A percentile compares a stretch with the other conserved stretches of the same genome.
phyloP scores from a whole-genome alignment of 305 asterid genomes.

The Solanum hybrid region DNA sequence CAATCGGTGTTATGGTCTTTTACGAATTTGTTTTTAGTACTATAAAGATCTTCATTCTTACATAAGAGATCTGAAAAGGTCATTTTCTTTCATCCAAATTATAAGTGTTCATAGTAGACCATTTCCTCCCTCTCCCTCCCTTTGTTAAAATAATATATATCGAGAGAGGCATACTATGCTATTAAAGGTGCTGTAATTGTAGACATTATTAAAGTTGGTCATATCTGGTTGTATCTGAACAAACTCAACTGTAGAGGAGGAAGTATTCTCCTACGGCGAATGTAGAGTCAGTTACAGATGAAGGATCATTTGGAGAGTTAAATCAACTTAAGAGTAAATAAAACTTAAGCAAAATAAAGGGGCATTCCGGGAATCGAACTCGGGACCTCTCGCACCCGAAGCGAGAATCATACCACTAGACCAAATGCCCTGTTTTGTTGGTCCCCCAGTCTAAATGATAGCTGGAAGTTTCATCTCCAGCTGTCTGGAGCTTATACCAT shows the following conservation, averaged over 20 bases:
- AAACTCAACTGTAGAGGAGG: background rate
- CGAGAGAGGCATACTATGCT: background rate
- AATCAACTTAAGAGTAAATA: background rate
- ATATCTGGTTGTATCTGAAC: background rate
- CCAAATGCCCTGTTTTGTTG: conserved; percentile 26
- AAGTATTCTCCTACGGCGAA: background rate
- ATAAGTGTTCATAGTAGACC: background rate
- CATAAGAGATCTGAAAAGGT: background rate
- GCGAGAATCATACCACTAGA: conserved; percentile 79
- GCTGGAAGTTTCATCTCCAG: background rate
- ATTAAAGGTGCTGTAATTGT: background rate
- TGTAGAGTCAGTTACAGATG: background rate
- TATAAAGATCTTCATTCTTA: background rate
- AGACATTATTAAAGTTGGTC: background rate
- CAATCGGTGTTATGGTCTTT: background rate
- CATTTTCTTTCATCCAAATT: background rate
- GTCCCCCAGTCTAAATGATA: background rate
- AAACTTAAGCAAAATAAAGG: conserved; percentile 8
- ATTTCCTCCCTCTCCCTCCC: background rate
- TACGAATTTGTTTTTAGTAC: background rate
- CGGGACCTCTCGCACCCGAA: conserved; percentile 93
- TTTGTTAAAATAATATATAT: background rate
- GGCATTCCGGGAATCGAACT: conserved; percentile 85
- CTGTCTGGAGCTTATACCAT: background rate
- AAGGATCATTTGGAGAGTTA: background rate